Evolutionary conservation across 2,329 filamentous ascomycete genomes (phyloP), one percentile per base, ranked within the genome.

Genomic region (Alternaria sp.): DNA sequence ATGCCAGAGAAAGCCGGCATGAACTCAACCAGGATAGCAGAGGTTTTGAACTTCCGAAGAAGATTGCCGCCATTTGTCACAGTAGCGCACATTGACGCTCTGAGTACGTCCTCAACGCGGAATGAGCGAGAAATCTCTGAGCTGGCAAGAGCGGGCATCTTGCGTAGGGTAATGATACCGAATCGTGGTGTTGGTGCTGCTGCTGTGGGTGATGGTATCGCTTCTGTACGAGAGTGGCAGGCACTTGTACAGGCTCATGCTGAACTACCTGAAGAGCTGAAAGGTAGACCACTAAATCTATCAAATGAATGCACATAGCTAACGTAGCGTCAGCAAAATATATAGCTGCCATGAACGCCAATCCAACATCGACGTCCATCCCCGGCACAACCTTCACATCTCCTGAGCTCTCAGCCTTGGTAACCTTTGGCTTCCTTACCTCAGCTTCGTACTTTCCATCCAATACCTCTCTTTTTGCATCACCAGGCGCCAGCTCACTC

Each of bases 121-220:
- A 87, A 87, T 1, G 90, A 93, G 76, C 82, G 90, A 46, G 90
- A 91, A 73, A 82, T 91, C 20, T 88, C 86, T 4, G 84, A 88
- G 67, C 81, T 92, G 36, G 76, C 85, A 18, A 80, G 82, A 12
- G 81, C 80, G 11, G 89, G 90, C 0, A 79, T 84, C 5, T 61
- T 92, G 46, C 81, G 89, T 42, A 87, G 86, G 72, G 81, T 93
- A 11, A 83, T 85, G 2, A 85, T 93, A n/a, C 86, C 88, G 12
- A 81, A 86, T 38, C 80, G 88, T 11, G 87, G 86, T 3, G 82
- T 82, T 62, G 86, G 87, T 52, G 82, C 85, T n/a, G 72, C 78
- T 12, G 84, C 84, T 16, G 82, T 87, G 48, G 89, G 89, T 12
- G 90, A 93, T 73, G 87, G 86, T 1, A 78, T 93, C 11, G 84